These are phyloP conservation scores for Buxus sempervirens DNA, from an alignment of 164 flowering plant genomes.

Conservation along the genomic window DNA sequence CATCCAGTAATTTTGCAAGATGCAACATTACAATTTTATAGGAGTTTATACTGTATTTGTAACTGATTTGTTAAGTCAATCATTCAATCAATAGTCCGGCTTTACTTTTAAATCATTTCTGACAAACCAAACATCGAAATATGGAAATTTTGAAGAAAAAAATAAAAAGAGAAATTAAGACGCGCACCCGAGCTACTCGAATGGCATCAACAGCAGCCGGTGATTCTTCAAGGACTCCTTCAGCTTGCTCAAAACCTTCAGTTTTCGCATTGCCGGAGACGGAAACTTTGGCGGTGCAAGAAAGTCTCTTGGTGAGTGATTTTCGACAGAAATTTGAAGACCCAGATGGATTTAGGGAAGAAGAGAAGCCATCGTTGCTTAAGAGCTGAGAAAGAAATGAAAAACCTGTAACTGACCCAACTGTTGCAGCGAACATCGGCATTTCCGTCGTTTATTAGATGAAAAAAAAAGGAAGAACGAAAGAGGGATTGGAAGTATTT, in stretches of 20 bases:
- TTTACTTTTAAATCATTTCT: too few species aligned
- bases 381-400: slow-evolving; percentile 10
- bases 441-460: neutral
- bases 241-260: slow-evolving; percentile 12
- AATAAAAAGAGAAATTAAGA: slow-evolving; percentile 1
- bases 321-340: slow-evolving; percentile 2
- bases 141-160: neutral
- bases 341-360: slow-evolving; percentile 6
- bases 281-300: slow-evolving; percentile 10
- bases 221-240: slow-evolving; percentile 12
- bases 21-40: too few species aligned
- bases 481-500: too few species aligned
- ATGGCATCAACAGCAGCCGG: slow-evolving; percentile 9
- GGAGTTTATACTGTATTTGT: too few species aligned
- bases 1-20: too few species aligned
- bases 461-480: too few species aligned
- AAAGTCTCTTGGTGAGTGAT: slow-evolving; percentile 4
- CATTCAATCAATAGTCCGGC: neutral
- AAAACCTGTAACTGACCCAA: slow-evolving; percentile 20
- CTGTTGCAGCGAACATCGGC: slow-evolving; percentile 15
- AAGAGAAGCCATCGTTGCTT: slow-evolving; percentile 3
- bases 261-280: slow-evolving; percentile 14
- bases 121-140: neutral
- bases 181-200: slow-evolving; percentile 39
- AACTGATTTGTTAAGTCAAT: too few species aligned